A percentile compares a stretch with the other conserved stretches of the same genome.
These are phyloP conservation scores for Trichoderma atroviride DNA, from an alignment of 2,329 filamentous ascomycete species.

Conservation along the genomic window DNA sequence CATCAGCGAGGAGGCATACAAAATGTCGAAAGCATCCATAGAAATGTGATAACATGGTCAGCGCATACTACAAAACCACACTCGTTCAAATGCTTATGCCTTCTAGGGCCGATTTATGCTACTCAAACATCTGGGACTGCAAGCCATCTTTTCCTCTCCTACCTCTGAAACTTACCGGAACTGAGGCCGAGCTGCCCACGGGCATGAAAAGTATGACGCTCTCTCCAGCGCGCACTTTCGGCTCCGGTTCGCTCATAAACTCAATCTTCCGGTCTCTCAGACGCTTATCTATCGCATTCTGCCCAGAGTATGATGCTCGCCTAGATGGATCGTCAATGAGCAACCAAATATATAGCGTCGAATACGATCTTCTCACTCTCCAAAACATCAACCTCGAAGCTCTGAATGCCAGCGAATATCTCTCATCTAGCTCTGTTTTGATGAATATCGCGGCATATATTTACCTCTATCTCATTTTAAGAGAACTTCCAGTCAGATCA, in stretches of 20 bases:
- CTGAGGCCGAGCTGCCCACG: background rate
- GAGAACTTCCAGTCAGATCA: conserved; percentile 3
- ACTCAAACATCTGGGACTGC: background rate
- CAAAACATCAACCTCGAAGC: background rate
- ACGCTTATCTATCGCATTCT: background rate
- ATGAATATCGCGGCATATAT: background rate
- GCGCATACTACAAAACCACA: background rate
- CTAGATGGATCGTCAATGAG: background rate
- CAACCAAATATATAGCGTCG: background rate
- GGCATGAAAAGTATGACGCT: background rate
- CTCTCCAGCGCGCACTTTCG: background rate
- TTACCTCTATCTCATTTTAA: background rate
- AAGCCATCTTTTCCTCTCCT: background rate
- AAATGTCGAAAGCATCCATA: background rate
- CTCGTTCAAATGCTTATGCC: background rate
- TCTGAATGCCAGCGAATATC: background rate
- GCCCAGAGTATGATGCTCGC: background rate
- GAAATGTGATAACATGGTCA: conserved; percentile 2
- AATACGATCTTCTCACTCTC: background rate
- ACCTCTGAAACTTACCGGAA: background rate
- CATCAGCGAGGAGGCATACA: conserved; percentile 8
- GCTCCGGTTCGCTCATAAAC: background rate
- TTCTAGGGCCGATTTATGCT: conserved; percentile 4
- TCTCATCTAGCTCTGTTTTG: background rate
- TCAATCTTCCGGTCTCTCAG: background rate